Conservation (phyloP, 2,329 filamentous ascomycete genomes). For the Penicillium sp. region DNA sequence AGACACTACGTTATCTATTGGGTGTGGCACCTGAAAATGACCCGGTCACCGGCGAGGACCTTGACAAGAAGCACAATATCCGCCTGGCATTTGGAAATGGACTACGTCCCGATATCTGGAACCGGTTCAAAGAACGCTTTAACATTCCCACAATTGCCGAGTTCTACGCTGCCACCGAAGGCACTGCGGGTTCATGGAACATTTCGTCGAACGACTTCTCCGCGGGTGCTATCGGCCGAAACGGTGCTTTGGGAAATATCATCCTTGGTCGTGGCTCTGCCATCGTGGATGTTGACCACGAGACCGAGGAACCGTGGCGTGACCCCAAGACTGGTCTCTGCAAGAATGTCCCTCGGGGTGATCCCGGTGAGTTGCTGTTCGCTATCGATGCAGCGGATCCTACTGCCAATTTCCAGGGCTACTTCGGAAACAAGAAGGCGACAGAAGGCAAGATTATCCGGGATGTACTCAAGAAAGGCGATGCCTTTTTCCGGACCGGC, state of each 20-base stretch:
- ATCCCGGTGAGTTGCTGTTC: slow-evolving; percentile 74
- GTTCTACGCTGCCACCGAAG: slow-evolving; percentile 80
- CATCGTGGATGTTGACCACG: slow-evolving; percentile 70
- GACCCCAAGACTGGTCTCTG: slow-evolving; percentile 70
- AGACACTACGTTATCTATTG: slow-evolving; percentile 80
- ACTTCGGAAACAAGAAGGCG: slow-evolving; percentile 71
- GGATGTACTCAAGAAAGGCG: slow-evolving; percentile 70
- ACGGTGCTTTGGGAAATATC: slow-evolving; percentile 61
- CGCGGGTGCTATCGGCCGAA: slow-evolving; percentile 75
- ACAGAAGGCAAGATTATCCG: slow-evolving; percentile 72
- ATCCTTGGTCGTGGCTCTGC: slow-evolving; percentile 54
- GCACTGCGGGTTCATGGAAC: slow-evolving; percentile 69
- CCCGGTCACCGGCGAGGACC: slow-evolving; percentile 61
- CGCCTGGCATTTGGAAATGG: slow-evolving; percentile 80
- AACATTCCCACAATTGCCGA: slow-evolving; percentile 71
- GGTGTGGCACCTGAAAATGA: slow-evolving; percentile 63
- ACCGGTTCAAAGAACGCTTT: slow-evolving; percentile 77
- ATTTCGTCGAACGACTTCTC: slow-evolving; percentile 69
- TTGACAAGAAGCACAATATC: slow-evolving; percentile 73
- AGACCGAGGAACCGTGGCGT: slow-evolving; percentile 66
- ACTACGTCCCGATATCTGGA: slow-evolving; percentile 81
- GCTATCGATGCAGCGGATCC: slow-evolving; percentile 66
- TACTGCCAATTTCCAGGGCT: slow-evolving; percentile 71
- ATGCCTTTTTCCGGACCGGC: slow-evolving; percentile 82
- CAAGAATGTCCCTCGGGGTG: slow-evolving; percentile 55